These are phyloP conservation scores for Oenanthe javanica DNA, from an alignment of 140 eudicot genomes.

Conservation along the genomic window DNA sequence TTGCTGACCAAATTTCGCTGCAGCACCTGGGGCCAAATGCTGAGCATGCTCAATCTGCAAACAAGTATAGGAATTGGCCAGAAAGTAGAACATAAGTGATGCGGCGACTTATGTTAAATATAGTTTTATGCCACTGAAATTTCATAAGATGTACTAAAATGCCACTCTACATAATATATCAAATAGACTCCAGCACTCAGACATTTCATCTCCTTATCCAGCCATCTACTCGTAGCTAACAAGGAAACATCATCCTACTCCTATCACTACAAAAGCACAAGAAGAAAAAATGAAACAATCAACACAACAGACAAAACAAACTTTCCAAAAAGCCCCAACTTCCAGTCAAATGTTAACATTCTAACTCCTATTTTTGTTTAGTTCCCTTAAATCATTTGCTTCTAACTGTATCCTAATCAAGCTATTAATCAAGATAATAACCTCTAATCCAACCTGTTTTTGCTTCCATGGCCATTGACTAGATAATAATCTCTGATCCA, in stretches of 20 bases:
- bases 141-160: not conserved
- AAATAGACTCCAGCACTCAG: not conserved
- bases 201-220: not conserved
- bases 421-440: not conserved
- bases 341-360: not conserved
- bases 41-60: slow-evolving; percentile 95
- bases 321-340: not conserved
- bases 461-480: not conserved
- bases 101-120: not conserved
- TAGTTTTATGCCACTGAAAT: not conserved
- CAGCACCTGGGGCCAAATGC: slow-evolving; percentile 69
- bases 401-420: not conserved
- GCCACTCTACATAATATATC: not conserved
- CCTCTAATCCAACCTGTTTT: not conserved
- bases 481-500: not conserved
- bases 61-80: not conserved
- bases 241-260: not conserved
- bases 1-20: slow-evolving; percentile 66
- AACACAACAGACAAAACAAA: not conserved
- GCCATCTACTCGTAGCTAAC: slow-evolving; percentile 1
- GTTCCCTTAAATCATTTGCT: not conserved
- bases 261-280: not conserved
- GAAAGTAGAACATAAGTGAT: not conserved
- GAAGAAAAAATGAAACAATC: not conserved
- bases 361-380: not conserved